Base-by-base conservation (phyloP, 2,329 filamentous ascomycete species). In the Penicillium sp. region DNA sequence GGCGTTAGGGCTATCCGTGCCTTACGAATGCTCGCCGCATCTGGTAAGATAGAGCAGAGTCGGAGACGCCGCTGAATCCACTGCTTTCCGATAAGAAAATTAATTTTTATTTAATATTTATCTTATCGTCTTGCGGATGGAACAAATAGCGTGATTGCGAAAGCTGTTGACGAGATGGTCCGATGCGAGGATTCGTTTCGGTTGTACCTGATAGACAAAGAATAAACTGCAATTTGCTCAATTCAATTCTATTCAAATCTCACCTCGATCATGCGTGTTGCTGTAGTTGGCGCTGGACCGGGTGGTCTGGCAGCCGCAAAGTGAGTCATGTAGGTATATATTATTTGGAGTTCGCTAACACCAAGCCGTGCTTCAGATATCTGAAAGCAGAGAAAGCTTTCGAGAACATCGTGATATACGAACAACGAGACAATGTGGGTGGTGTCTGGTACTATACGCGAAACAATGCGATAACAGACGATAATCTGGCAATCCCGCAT, bases 401-500 rank as follows among this genome's bases (percentile, higher is more conserved):
- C 66, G 75, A 84, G 12, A 81, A 78, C 28, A 86, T 97, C 59
- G 83, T 86, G 59, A 73, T 97, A 40, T 95, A 89, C 66, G 94
- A 97, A 72, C 90, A 96, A 72, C 86, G 91, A 62, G 77, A 80
- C 46, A 80, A 83, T 48, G 82, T 88, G 6, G 93, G 91, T 57
- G 93, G 94, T 2, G 83, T 94, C 9, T 97, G 93, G 93, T 88
- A 91, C 66, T 91, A 95, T 71, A 86, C 81, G 60, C 47, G 65
- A 33, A 33, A 46, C 8, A 54, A 54, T 16, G n/a, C 47, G 18
- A 54, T 43, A n/a, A 46, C 43, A 12, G 30, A 47, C 21, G 20
- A 38, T 30, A 47, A 47, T 54, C 38, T 47, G 16, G 30, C 28
- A 12, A 76, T 93, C 38, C 91, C 91, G 7, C 88, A 91, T 67